These are phyloP conservation scores for Zoysia matrella DNA, from an alignment of 202 grass and related monocot genomes.

Conservation along the genomic window DNA sequence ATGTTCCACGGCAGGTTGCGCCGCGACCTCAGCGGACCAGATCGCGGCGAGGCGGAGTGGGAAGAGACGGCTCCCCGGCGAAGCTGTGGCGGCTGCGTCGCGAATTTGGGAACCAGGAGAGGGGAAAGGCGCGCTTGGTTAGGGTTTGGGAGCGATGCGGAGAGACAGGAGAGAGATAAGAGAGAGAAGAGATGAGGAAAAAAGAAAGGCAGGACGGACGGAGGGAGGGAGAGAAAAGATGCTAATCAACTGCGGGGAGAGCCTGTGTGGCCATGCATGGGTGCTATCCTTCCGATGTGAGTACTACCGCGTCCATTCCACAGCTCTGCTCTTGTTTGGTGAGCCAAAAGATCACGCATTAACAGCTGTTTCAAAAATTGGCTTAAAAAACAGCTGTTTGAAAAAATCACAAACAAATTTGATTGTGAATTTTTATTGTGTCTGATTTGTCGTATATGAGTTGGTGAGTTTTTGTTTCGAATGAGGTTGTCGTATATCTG, in stretches of 20 bases:
- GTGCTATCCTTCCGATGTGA: background rate
- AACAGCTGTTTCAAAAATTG: no score
- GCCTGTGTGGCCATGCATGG: slow-evolving; percentile 43
- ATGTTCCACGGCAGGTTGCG: slow-evolving; percentile 13
- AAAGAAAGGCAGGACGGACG: slow-evolving; percentile 25
- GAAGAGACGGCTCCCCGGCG: background rate
- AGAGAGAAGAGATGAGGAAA: slow-evolving; percentile 13
- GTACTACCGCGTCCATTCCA: no score
- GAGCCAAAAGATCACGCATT: no score
- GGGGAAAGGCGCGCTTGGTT: slow-evolving; percentile 43
- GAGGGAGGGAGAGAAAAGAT: background rate
- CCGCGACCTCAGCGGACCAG: background rate
- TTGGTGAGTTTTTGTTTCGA: no score
- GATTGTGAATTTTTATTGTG: no score
- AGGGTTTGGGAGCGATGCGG: slow-evolving; percentile 53
- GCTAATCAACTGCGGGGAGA: slow-evolving; percentile 41
- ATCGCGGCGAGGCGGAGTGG: slow-evolving; percentile 13
- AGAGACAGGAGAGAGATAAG: slow-evolving; percentile 8
- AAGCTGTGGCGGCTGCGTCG: background rate
- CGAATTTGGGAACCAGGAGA: slow-evolving; percentile 31
- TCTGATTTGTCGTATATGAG: no score
- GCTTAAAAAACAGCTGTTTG: no score
- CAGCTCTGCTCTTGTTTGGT: slow-evolving; percentile 8
- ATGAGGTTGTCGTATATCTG: no score
- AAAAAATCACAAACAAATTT: no score